Conservation (phyloP, 73 alveolate genomes). For the Breviolum minutum region DNA sequence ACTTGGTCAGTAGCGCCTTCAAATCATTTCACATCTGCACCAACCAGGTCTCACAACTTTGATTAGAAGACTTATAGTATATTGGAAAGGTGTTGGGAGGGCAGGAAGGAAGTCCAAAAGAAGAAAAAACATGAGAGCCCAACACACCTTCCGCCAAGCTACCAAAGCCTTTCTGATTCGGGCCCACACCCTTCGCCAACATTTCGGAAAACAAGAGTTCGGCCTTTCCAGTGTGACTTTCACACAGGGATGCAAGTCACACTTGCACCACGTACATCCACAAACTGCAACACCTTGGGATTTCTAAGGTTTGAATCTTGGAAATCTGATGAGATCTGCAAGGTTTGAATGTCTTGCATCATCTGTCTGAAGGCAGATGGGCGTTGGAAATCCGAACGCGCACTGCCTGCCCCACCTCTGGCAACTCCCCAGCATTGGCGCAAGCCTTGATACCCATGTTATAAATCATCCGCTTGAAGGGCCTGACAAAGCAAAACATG, state of each 20-base stretch:
- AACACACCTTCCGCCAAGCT: background rate
- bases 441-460: conserved; percentile 52
- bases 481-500: background rate
- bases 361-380: no score
- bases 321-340: background rate
- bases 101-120: no score
- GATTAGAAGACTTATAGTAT: no score
- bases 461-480: background rate
- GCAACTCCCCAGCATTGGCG: conserved; percentile 3
- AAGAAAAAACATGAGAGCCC: background rate
- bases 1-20: background rate
- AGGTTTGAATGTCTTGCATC: background rate
- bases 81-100: no score
- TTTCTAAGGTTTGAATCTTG: background rate
- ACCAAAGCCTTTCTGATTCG: background rate
- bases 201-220: conserved; percentile 23
- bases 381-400: background rate
- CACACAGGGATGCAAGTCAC: background rate
- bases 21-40: background rate
- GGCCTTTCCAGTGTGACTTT: background rate
- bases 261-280: no score
- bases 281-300: no score
- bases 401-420: background rate
- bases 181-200: background rate
- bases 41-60: no score